These are phyloP conservation scores for grape (Vitis vinifera) DNA, from an alignment of 164 flowering plant genomes.

Conservation along the genomic window ASM3070453v1 NC_081814.1:16923001-16923500, in stretches of 20 bases:
- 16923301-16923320: constrained; percentile 87
- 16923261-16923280: constrained; percentile 1
- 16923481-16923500: constrained; percentile 23
- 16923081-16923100: neutral
- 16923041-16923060: neutral
- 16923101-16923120: constrained; percentile 17
- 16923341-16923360: constrained; percentile 96
- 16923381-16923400: constrained; percentile 41
- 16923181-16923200: constrained; percentile 95
- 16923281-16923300: constrained; percentile 15
- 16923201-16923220: constrained; percentile 91
- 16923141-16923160: constrained; percentile 97
- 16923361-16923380: constrained; percentile 88
- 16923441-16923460: constrained; percentile 13
- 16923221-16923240: constrained; percentile 33
- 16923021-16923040: constrained; percentile 94
- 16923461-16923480: constrained; percentile 26
- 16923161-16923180: constrained; percentile 91
- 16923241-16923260: neutral
- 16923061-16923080: neutral
- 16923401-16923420: constrained; percentile 36
- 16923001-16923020: constrained; percentile 88
- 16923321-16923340: constrained; percentile 98
- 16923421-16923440: constrained; percentile 24
- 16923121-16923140: constrained; percentile 70